A percentile compares a stretch with the other conserved stretches of the same genome.
These are phyloP conservation scores for Dactylellina sp. DNA, from an alignment of 2,329 filamentous ascomycete species.

Conservation along the genomic window DNA sequence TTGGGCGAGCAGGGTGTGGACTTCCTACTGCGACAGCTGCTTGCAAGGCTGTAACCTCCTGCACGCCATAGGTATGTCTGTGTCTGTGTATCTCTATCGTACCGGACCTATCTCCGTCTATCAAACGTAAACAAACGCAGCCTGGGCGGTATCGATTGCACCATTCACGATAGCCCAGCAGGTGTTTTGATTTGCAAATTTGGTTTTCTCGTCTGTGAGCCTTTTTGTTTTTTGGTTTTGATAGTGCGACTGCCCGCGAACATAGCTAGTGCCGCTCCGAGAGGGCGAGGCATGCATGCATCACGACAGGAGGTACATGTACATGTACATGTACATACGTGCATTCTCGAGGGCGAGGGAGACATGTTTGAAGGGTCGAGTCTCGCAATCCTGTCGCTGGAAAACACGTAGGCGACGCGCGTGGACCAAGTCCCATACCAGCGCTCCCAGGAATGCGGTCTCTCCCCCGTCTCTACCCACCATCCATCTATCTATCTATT, in stretches of 20 bases:
- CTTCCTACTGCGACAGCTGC: constrained; percentile 52
- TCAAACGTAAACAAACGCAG: background rate
- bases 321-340: background rate
- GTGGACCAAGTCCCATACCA: constrained; percentile 27
- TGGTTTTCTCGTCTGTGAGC: no score
- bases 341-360: no score
- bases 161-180: no score
- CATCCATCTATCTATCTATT: no score
- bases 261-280: no score
- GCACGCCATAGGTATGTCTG: background rate
- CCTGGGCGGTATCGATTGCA: no score
- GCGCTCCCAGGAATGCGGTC: constrained; percentile 47
- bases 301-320: no score
- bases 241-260: no score
- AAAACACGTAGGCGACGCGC: constrained; percentile 56
- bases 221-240: no score
- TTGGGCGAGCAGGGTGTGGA: constrained; percentile 29
- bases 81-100: background rate
- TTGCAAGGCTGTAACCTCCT: constrained; percentile 4
- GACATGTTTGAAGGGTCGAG: constrained; percentile 19
- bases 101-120: background rate
- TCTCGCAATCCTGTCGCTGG: constrained; percentile 48
- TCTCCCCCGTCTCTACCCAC: constrained; percentile 1
- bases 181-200: no score
- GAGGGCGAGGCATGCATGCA: no score